Base-by-base conservation (phyloP, 2,329 filamentous ascomycete genomes). In the Penicillium sp. region DNA sequence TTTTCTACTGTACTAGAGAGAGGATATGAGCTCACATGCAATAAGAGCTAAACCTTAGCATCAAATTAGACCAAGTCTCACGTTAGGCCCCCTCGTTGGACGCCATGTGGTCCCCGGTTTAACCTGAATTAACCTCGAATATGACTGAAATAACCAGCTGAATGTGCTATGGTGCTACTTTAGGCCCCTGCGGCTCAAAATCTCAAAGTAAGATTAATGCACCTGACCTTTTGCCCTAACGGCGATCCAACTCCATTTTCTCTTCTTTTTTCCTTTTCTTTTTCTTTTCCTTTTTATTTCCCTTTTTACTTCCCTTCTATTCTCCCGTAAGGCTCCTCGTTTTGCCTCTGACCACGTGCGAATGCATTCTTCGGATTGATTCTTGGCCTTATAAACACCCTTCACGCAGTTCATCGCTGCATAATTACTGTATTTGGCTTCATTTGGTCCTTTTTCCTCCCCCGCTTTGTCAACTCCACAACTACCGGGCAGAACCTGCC, bases 171-270 rank as follows among this genome's bases (percentile, higher is more conserved):
- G 55, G 38, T 37, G 47, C 48, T 44, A 57, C 45, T 28, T 40
- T 52, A 38, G 54, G 40, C 22, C 35, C 6, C 49, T 52, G 46
- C 52, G 57, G 58, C 58, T 61, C 54, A 60, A 60, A 56, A 53
- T 47, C 52, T 51, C 49, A 20, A 38, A 11, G 34, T 44, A 38
- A 44, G 31, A 29, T 31, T 38, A 44, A 31, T 28, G 18, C 18
- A 20, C 18, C 18, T 20, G 18, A 20, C 4, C 4, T 20, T 20
- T 4, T 20, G n/a, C n/a, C n/a, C n/a, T n/a, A n/a, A n/a, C n/a
- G n/a, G n/a, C n/a, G n/a, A n/a, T n/a, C n/a, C n/a, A n/a, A n/a
- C n/a, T n/a, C n/a, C n/a, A n/a, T 20, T 20, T 20, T 3, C 18
- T 20, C 4, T 20, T 20, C 4, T 4, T 20, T 2, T 20, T 20